A percentile compares a stretch with the other conserved stretches of the same genome.
Evolutionary conservation across 441 rosid genomes (phyloP).

Genomic region (Populus hybrid): DNA sequence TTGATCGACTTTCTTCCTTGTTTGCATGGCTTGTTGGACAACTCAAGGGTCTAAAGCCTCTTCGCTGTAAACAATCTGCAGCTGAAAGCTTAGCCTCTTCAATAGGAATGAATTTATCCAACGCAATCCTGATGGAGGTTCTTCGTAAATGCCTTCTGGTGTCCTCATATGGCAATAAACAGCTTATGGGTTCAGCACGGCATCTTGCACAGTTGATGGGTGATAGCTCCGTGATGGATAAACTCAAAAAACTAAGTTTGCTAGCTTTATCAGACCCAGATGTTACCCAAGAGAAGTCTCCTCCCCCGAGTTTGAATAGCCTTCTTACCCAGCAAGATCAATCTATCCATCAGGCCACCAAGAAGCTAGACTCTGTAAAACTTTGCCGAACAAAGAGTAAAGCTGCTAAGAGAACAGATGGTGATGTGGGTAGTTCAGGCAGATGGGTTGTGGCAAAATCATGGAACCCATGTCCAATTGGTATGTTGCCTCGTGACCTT

Average conservation of each 20-base stretch:
- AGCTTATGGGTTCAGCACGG: conserved; percentile 51
- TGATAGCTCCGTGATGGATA: conserved; percentile 38
- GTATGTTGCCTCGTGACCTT: conserved; percentile 66
- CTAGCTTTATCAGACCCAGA: conserved; percentile 25
- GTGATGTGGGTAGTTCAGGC: conserved; percentile 25
- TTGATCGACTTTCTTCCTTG: conserved; percentile 49
- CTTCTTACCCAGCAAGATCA: conserved; percentile 44
- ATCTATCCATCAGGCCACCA: conserved; percentile 47
- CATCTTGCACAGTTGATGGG: conserved; percentile 49
- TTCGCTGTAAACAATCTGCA: conserved; percentile 27
- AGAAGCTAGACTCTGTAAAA: conserved; percentile 56
- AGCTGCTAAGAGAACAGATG: conserved; percentile 22
- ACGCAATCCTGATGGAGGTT: conserved; percentile 44
- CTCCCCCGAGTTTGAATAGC: conserved; percentile 7
- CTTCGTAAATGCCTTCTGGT: conserved; percentile 55
- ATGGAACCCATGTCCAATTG: conserved; percentile 90
- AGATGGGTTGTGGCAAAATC: conserved; percentile 62
- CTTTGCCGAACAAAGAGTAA: conserved; percentile 28
- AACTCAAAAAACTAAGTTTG: conserved; percentile 44
- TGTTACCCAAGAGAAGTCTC: conserved; percentile 20
- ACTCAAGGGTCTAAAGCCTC: conserved; percentile 47
- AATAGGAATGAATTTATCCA: conserved; percentile 32
- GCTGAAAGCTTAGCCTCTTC: conserved; percentile 28
- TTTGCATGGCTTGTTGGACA: conserved; percentile 71
- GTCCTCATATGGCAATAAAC: conserved; percentile 41